A percentile compares a stretch with the other conserved stretches of the same genome.
Conservation (phyloP, 2,329 filamentous ascomycete genomes). For the Teratosphaeria gauchensis region DNA sequence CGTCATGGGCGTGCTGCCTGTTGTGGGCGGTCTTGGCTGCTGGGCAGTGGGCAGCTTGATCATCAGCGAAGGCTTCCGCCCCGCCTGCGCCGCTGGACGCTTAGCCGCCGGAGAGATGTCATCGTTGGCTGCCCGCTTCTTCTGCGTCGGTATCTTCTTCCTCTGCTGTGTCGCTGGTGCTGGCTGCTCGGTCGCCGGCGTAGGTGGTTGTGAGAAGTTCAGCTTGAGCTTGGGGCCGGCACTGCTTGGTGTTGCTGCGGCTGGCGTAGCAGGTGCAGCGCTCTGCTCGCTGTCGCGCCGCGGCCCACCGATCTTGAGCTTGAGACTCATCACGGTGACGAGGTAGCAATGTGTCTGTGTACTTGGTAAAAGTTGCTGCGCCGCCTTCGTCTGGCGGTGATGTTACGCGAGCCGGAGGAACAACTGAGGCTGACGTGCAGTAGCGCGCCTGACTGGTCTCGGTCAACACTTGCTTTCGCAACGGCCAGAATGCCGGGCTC, state of each 20-base stretch:
- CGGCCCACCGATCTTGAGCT: constrained; percentile 3
- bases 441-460: not conserved
- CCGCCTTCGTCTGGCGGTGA: not conserved
- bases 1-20: not conserved
- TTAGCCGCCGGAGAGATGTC: constrained; percentile 25
- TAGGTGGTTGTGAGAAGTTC: constrained; percentile 16
- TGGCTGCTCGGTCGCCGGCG: constrained; percentile 18
- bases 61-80: constrained; percentile 24
- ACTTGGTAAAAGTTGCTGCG: not conserved
- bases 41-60: constrained; percentile 15
- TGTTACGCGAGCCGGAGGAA: not conserved
- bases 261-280: constrained; percentile 6
- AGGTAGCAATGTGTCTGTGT: not conserved
- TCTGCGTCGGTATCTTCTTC: constrained; percentile 7
- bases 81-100: constrained; percentile 16
- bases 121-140: constrained; percentile 26
- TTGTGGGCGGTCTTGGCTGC: not conserved
- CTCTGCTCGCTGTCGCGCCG: not conserved
- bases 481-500: not conserved
- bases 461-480: not conserved
- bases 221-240: constrained; percentile 13
- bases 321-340: constrained; percentile 6
- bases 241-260: constrained; percentile 6
- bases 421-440: not conserved
- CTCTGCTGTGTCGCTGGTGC: constrained; percentile 17